A percentile compares a stretch with the other conserved stretches of the same genome.
Evolutionary conservation across 371 early-diverging fungal genomes (phyloP).

Genomic region (Thermomucor indicae-seudaticae): DNA sequence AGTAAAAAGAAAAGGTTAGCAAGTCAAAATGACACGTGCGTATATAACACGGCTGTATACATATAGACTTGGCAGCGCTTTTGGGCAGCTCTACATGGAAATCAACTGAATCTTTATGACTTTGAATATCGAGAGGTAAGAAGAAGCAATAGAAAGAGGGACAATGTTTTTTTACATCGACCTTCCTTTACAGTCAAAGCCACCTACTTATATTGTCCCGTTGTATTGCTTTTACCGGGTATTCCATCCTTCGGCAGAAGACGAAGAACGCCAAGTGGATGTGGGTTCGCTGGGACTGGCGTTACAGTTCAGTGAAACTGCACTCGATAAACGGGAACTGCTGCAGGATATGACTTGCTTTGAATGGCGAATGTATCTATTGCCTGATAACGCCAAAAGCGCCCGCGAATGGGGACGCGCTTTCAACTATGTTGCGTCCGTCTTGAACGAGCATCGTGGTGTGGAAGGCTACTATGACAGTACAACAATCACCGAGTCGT

Average conservation of each 20-base stretch:
- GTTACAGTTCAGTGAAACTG: conserved; percentile 30
- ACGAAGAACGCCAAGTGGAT: conserved; percentile 43
- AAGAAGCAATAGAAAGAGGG: too few species aligned
- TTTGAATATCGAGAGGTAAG: conserved; percentile 44
- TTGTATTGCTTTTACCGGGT: conserved; percentile 21
- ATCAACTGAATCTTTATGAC: conserved; percentile 34
- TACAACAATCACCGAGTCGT: too few species aligned
- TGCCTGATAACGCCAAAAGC: conserved; percentile 26
- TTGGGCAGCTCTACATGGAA: conserved; percentile 34
- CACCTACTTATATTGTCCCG: conserved; percentile 25
- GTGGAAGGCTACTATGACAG: too few species aligned
- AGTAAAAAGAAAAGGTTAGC: conserved; percentile 3
- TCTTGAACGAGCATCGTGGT: conserved; percentile 17
- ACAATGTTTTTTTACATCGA: not conserved
- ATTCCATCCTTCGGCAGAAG: conserved; percentile 35
- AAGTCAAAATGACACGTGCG: not conserved
- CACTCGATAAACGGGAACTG: conserved; percentile 1
- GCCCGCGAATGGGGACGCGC: conserved; percentile 34
- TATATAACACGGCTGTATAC: not conserved
- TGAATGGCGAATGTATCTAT: conserved; percentile 42
- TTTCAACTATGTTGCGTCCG: conserved; percentile 13
- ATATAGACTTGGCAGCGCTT: conserved; percentile 41
- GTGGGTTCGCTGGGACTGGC: conserved; percentile 38
- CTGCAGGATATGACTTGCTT: conserved; percentile 12
- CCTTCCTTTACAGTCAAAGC: not conserved